phyloP scores from a whole-genome alignment of 306 rosid species.

The Sesbania bispinosa region DNA sequence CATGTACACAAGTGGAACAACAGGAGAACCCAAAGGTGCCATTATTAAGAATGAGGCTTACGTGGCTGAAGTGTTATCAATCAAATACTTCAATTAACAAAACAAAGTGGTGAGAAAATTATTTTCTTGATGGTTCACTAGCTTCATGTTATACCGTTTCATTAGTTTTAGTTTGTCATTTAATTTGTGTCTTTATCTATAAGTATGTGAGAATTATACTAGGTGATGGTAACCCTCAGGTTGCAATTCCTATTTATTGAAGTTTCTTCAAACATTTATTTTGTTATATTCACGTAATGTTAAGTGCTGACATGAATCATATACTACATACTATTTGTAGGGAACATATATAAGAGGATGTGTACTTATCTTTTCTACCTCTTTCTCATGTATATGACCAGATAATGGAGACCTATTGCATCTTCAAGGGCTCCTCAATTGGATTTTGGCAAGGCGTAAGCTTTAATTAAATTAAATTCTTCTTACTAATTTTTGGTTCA shows the following conservation, averaged over 20 bases:
- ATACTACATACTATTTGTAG: slow-evolving; percentile 36
- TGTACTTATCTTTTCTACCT: slow-evolving; percentile 89
- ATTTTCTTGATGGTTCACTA: background rate
- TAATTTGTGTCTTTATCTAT: background rate
- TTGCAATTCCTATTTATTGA: background rate
- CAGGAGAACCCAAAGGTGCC: slow-evolving; percentile 97
- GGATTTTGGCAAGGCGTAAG: slow-evolving; percentile 98
- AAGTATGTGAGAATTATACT: background rate
- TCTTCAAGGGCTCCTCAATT: slow-evolving; percentile 73
- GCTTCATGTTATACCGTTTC: background rate
- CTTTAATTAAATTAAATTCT: slow-evolving; percentile 8
- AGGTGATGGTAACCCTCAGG: background rate
- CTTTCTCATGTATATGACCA: slow-evolving; percentile 93
- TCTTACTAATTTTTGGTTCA: background rate
- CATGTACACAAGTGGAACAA: slow-evolving; percentile 97
- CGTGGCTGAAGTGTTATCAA: slow-evolving; percentile 79
- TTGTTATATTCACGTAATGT: background rate
- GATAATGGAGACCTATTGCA: slow-evolving; percentile 78
- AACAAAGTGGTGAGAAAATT: slow-evolving; percentile 59
- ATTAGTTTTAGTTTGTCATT: background rate
- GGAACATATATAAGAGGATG: slow-evolving; percentile 67
- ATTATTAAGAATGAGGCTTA: slow-evolving; percentile 67
- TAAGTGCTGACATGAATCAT: background rate
- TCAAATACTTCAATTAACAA: slow-evolving; percentile 57
- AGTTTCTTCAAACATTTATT: background rate